Evolutionary conservation across 2,329 filamentous ascomycete genomes (phyloP), one percentile per base, ranked within the genome.

Genomic region (Lizonia empirigonia): DNA sequence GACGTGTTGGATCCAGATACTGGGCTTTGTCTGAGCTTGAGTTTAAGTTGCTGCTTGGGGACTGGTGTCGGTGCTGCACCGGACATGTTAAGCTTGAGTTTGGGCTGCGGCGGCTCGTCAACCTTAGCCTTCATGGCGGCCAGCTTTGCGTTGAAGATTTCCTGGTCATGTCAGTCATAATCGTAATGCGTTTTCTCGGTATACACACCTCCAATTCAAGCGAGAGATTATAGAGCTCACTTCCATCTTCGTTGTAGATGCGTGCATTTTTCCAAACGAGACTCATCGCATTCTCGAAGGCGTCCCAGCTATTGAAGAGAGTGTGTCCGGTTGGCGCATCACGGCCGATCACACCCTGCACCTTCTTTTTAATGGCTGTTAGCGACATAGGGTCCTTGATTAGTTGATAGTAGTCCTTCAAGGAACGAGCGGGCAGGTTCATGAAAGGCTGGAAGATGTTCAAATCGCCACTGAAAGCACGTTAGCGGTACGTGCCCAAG

Each of bases 201-300:
- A 9, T 19, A 62, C 73, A 44, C 76, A 90, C 90, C 83, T 95
- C 87, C 6, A 97, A 82, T 53, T 94, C 86, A 39, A 86, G 83
- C 0, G 91, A 90, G 54, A 94, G 78, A 18, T 83, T 79, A 58
- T 86, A 90, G 42, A 96, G 92, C 13, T 91, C 88, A 65, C 92
- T 96, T 4, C 88, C 89, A 67, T 96, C 91, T 71, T 96, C 90
- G 61, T 97, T 97, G 78, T 93, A 97, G 52, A 87, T 87, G 65
- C 86, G 88, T 0, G 91, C 91, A 72, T 97, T 97, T 39, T 82
- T 82, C 92, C 92, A 97, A 34, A 97, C 85, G 44, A 90, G 81
- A 63, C 86, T 89, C 10, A 90, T 81, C 65, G 89, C 89, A 45
- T 91, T 86, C 69, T 91, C 90, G 59, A 96, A 90, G 1, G 85